Evolutionary conservation across 2,329 filamentous ascomycete species (phyloP).

Genomic region (Madurella mycetomatis): DNA sequence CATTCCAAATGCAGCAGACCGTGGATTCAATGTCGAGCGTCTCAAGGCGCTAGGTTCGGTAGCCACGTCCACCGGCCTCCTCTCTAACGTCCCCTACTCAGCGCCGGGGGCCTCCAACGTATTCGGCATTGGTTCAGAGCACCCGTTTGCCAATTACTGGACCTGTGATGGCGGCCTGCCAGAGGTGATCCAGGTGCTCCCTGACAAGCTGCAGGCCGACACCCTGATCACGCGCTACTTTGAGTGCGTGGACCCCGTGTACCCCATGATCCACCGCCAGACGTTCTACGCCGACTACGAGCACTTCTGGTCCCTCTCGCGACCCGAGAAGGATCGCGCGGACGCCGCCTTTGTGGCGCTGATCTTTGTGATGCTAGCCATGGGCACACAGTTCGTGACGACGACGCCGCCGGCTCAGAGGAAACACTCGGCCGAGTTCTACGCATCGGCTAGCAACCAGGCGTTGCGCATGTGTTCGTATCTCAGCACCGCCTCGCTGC

Average conservation of each 20-base stretch:
- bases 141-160: conserved; percentile 82
- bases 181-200: conserved; percentile 71
- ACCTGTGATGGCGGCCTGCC: conserved; percentile 70
- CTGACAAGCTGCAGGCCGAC: conserved; percentile 71
- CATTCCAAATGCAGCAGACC: conserved; percentile 54
- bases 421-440: conserved; percentile 75
- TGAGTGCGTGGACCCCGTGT: conserved; percentile 72
- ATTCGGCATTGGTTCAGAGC: conserved; percentile 74
- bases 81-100: conserved; percentile 71
- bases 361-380: conserved; percentile 71
- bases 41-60: conserved; percentile 48
- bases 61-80: conserved; percentile 54
- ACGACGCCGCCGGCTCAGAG: conserved; percentile 55
- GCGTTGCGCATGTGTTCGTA: conserved; percentile 71
- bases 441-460: conserved; percentile 75
- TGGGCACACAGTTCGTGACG: conserved; percentile 74
- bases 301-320: conserved; percentile 64
- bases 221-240: conserved; percentile 62
- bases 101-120: conserved; percentile 68
- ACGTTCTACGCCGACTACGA: conserved; percentile 76
- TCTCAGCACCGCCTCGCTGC: conserved; percentile 67
- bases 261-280: conserved; percentile 72
- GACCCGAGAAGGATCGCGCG: conserved; percentile 52
- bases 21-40: conserved; percentile 44
- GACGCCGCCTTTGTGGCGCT: conserved; percentile 69